A percentile compares a stretch with the other conserved stretches of the same genome.
phyloP scores from a whole-genome alignment of 441 rosid species.

The Theobroma grandiflorum region DNA sequence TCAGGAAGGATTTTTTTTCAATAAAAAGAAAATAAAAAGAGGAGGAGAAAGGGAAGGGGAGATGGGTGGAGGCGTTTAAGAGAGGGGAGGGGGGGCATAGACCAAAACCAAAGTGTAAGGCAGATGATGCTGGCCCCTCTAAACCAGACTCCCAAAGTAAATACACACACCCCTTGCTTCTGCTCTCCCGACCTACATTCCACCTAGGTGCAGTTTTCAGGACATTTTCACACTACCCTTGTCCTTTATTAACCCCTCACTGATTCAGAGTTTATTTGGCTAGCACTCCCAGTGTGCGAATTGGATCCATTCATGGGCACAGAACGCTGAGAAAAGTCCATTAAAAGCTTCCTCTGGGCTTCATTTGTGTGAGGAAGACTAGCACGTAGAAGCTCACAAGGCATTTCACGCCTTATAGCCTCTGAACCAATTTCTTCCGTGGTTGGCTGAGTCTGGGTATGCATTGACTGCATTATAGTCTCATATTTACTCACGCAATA shows the following conservation, averaged over 20 bases:
- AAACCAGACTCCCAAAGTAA: background rate
- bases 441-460: conserved; percentile 49
- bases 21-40: background rate
- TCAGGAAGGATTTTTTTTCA: background rate
- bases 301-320: conserved; percentile 45
- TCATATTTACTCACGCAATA: conserved; percentile 91
- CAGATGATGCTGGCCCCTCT: background rate
- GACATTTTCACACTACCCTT: background rate
- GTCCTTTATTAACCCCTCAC: conserved; percentile 56
- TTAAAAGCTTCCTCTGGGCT: conserved; percentile 73
- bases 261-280: conserved; percentile 70
- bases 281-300: conserved; percentile 48
- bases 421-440: conserved; percentile 65
- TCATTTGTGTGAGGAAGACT: conserved; percentile 91
- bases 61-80: background rate
- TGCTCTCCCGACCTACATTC: background rate
- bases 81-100: background rate
- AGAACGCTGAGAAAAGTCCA: conserved; percentile 65
- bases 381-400: conserved; percentile 91
- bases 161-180: conserved; percentile 12
- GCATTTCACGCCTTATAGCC: conserved; percentile 91
- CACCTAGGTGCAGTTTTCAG: background rate
- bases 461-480: conserved; percentile 62
- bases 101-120: background rate
- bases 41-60: background rate